phyloP scores from a whole-genome alignment of 1,284 basidiomycete species.

The Pseudozyma sp. region DNA sequence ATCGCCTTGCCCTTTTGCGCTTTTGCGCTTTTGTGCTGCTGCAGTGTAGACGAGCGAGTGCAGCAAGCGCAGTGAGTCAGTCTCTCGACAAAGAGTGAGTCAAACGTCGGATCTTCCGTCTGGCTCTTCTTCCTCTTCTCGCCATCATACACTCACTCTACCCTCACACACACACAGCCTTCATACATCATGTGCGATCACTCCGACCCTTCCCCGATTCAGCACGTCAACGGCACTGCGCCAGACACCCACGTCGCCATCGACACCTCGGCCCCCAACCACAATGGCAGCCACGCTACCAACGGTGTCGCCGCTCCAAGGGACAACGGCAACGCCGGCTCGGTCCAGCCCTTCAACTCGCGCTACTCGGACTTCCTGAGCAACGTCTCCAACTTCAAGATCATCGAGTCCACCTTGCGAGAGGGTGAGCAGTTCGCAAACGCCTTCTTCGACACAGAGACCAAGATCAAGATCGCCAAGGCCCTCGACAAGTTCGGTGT shows the following conservation, averaged over 20 bases:
- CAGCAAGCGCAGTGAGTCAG: neutral
- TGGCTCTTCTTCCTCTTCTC: neutral
- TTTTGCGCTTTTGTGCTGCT: neutral
- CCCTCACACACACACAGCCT: neutral
- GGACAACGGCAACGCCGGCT: constrained; percentile 44
- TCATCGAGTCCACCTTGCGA: constrained; percentile 95
- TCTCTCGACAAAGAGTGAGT: constrained; percentile 1
- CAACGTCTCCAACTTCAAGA: constrained; percentile 72
- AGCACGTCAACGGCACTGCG: constrained; percentile 57
- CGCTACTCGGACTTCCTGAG: constrained; percentile 65
- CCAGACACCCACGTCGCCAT: constrained; percentile 63
- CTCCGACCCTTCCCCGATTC: constrained; percentile 45
- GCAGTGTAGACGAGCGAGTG: neutral
- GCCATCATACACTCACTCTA: constrained; percentile 1
- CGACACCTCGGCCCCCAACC: constrained; percentile 50
- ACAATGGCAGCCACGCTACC: constrained; percentile 14
- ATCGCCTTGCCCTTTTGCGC: neutral
- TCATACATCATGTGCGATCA: constrained; percentile 55
- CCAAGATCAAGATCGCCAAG: constrained; percentile 99
- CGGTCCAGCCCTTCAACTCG: constrained; percentile 55
- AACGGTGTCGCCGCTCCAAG: constrained; percentile 20
- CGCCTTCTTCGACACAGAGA: constrained; percentile 99
- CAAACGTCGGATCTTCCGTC: neutral
- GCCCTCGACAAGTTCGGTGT: constrained; percentile 77
- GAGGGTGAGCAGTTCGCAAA: constrained; percentile 99